Base-by-base conservation (phyloP, 2,329 filamentous ascomycete species). In the Aureobasidium melanogenum region DNA sequence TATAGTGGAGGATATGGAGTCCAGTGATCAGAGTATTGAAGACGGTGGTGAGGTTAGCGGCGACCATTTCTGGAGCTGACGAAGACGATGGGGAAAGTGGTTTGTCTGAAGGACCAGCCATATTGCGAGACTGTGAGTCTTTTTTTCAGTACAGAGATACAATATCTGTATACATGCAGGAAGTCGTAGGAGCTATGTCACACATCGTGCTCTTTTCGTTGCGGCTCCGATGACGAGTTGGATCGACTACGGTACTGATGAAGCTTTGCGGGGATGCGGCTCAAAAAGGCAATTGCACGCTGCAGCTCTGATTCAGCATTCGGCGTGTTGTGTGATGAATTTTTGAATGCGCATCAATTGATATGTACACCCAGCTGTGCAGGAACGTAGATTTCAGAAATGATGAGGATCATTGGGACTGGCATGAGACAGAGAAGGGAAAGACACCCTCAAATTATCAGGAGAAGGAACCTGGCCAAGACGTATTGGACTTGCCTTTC, bases 1-100 rank as follows among this genome's bases (percentile, higher is more conserved):
- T 72, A 60, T 79, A 67, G 67, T 82, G 78, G 1, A 84, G 76
- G 55, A 83, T 82, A 66, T 82, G 80, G 62, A 74, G 75, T 39
- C 76, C 79, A 4, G 73, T 73, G 24, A 82, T 76, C 36, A 80
- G 70, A 38, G 60, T 58, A 14, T 43, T 43, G 44, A 57, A 58
- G 17, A 70, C 69, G 5, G 15, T 46, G 46, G 51, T 61, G 5
- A 63, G 28, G 12, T 60, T 51, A 28, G 46, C 34, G 17, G 56
- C 56, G 7, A 60, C 46, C 64, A 22, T 62, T 58, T 39, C 67
- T 63, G 34, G 2, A 8, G 50, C 2, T n/a, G 36, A 17, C 6
- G 26, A 56, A 19, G 51, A 32, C 10, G 15, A 17, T 24, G 50
- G 15, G 12, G 15, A 22, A 28, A 6, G 38, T 26, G 22, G 30